These are phyloP conservation scores for Pisolithus marmoratus DNA, from an alignment of 768 basidiomycete genomes.

Conservation along the genomic window DNA sequence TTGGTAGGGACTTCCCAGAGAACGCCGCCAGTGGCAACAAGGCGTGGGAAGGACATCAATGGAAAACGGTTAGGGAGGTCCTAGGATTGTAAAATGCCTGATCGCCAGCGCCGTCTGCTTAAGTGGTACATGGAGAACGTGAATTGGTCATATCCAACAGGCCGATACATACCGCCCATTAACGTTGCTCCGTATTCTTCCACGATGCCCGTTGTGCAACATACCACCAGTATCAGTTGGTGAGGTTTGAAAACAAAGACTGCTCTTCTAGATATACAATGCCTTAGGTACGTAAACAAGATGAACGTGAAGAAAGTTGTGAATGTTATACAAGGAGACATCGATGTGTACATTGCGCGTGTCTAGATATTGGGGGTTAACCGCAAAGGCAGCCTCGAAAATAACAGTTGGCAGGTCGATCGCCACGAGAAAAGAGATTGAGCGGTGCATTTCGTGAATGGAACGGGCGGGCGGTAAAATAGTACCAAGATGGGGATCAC, in stretches of 20 bases:
- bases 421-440: too few species aligned
- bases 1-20: conserved; percentile 25
- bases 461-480: too few species aligned
- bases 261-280: background rate
- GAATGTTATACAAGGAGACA: too few species aligned
- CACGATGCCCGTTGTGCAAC: too few species aligned
- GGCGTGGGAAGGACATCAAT: conserved; percentile 29
- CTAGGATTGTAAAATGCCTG: conserved; percentile 24
- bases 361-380: too few species aligned
- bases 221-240: background rate
- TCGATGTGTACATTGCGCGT: too few species aligned
- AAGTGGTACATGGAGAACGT: too few species aligned
- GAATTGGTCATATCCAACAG: too few species aligned
- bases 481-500: too few species aligned
- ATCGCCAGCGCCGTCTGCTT: conserved; percentile 22
- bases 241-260: background rate
- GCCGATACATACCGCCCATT: background rate
- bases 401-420: too few species aligned
- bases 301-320: background rate
- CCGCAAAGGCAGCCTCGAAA: too few species aligned
- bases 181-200: background rate
- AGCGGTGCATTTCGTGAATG: too few species aligned
- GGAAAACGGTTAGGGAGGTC: conserved; percentile 25
- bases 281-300: background rate
- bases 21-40: conserved; percentile 27